These are phyloP conservation scores for Escovopsis weberi DNA, from an alignment of 2,329 filamentous ascomycete species.

Conservation along the genomic window DNA sequence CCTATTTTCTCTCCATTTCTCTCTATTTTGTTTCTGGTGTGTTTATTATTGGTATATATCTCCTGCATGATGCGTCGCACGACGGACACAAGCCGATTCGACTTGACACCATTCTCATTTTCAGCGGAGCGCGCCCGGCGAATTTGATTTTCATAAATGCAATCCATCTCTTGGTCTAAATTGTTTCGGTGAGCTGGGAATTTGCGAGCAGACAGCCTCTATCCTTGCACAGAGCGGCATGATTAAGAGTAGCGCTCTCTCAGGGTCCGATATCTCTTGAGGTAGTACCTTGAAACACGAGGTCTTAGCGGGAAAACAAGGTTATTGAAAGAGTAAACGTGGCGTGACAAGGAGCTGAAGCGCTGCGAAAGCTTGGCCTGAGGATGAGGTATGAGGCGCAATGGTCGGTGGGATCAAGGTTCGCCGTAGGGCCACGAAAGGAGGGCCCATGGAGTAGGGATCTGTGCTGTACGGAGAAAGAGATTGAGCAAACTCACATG, in stretches of 20 bases:
- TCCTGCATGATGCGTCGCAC: no score
- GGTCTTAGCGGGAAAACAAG: neutral
- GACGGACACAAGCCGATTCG: neutral
- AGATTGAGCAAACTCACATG: slow-evolving; percentile 45
- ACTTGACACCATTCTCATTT: neutral
- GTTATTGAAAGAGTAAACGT: no score
- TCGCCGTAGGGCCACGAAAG: neutral
- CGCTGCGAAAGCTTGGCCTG: neutral
- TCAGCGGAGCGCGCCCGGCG: no score
- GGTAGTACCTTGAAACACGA: slow-evolving; percentile 52
- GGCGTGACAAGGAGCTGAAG: neutral
- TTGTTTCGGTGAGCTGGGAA: no score
- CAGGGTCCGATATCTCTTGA: slow-evolving; percentile 79
- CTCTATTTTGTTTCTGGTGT: no score
- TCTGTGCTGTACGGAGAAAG: neutral
- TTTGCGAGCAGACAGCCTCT: no score
- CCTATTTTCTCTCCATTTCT: no score
- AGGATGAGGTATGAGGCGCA: neutral
- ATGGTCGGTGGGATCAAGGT: neutral
- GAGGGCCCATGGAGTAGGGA: neutral
- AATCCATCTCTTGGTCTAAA: slow-evolving; percentile 3
- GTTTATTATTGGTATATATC: no score
- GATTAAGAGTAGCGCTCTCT: slow-evolving; percentile 57
- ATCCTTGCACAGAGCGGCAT: slow-evolving; percentile 7
- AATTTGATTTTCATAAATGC: neutral